Percentiles rank a stretch among this genome's conserved stretches.
Conservation (phyloP, 2,329 filamentous ascomycete species). For the Akanthomyces lecanii region DNA sequence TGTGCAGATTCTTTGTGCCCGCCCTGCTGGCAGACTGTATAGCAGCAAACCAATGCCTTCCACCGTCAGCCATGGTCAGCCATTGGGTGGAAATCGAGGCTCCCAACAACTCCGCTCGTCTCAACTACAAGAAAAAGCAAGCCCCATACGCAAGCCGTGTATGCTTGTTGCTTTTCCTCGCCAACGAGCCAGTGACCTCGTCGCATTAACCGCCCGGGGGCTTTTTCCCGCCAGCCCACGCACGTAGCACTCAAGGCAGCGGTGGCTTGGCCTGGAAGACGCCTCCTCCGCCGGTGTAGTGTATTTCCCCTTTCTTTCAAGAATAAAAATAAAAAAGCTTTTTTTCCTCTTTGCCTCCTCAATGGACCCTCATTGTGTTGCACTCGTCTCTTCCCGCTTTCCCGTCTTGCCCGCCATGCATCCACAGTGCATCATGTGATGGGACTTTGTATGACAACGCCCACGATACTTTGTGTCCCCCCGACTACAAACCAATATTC, state of each 20-base stretch:
- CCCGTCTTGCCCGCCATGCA: slow-evolving; percentile 3
- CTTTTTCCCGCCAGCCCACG: neutral
- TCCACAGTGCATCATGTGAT: slow-evolving; percentile 10
- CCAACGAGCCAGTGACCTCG: slow-evolving; percentile 6
- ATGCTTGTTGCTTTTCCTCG: neutral
- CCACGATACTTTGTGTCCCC: no score
- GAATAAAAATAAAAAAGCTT: no score
- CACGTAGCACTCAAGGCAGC: neutral
- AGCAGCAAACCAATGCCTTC: no score
- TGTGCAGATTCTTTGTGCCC: no score
- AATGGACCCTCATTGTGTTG: neutral
- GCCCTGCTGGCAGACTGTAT: no score
- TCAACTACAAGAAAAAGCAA: no score
- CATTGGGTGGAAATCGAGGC: no score
- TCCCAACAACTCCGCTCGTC: no score
- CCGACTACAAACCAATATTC: neutral
- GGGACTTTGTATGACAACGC: neutral
- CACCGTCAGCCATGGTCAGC: no score
- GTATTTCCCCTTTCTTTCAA: neutral
- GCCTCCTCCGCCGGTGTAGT: neutral
- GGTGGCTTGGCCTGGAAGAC: neutral
- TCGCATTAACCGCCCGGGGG: neutral
- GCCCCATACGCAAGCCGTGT: no score
- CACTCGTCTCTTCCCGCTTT: neutral
- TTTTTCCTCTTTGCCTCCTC: neutral